Conservation (phyloP, 148 eudicot species). For the Selenicereus undatus region DNA sequence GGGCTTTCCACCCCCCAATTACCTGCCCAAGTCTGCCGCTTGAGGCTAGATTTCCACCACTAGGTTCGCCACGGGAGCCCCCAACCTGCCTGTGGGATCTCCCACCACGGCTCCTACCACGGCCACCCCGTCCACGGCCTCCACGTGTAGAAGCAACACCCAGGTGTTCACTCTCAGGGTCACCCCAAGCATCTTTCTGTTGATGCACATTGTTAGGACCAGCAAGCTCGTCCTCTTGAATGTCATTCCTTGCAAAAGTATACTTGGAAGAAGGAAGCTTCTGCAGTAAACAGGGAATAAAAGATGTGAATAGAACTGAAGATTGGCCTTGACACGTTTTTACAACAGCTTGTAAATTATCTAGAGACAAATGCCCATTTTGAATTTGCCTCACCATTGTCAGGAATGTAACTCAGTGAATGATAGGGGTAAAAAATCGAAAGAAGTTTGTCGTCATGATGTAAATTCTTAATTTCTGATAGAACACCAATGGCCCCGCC, state of each 20-base stretch:
- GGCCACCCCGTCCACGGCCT: too few species aligned
- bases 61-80: too few species aligned
- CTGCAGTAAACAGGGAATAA: constrained; percentile 33
- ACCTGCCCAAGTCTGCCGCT: too few species aligned
- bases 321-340: neutral
- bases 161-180: constrained; percentile 25
- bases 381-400: neutral
- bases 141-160: too few species aligned
- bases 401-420: neutral
- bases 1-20: too few species aligned
- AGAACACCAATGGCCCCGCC: neutral
- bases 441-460: neutral
- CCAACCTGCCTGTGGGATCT: too few species aligned
- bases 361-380: neutral
- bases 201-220: constrained; percentile 7
- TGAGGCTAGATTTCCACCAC: too few species aligned
- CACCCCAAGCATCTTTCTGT: constrained; percentile 38
- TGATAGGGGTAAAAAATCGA: neutral
- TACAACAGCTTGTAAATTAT: neutral
- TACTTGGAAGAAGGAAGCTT: constrained; percentile 43
- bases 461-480: neutral
- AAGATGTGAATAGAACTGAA: neutral
- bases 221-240: constrained; percentile 39
- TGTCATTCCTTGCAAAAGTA: constrained; percentile 30
- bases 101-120: too few species aligned